These are phyloP conservation scores for Knufia petricola DNA, from an alignment of 2,329 filamentous ascomycete species.

Conservation along the genomic window DNA sequence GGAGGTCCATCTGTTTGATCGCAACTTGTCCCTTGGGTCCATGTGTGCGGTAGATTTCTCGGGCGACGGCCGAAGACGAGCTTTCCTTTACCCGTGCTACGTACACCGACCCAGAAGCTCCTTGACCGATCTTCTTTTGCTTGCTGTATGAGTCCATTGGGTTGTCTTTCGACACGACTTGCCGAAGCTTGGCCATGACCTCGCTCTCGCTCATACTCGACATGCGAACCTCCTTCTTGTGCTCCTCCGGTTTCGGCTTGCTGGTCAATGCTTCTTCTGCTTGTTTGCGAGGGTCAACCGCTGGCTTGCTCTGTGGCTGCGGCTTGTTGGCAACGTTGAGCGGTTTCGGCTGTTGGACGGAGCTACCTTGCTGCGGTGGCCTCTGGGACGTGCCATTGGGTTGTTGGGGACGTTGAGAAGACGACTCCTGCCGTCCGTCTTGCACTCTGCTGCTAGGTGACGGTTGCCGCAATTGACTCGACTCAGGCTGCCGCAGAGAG, in stretches of 20 bases:
- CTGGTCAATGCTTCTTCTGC: constrained; percentile 82
- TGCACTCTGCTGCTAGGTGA: constrained; percentile 29
- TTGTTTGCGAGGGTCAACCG: constrained; percentile 68
- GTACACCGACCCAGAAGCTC: constrained; percentile 94
- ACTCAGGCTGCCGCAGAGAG: constrained; percentile 29
- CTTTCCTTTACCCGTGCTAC: constrained; percentile 90
- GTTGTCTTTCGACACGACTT: constrained; percentile 91
- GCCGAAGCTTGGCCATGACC: constrained; percentile 90
- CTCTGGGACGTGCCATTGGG: constrained; percentile 38
- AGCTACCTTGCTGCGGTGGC: constrained; percentile 45
- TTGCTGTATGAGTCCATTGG: constrained; percentile 94
- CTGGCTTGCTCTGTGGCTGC: constrained; percentile 31
- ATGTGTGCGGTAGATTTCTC: constrained; percentile 67
- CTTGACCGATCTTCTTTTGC: constrained; percentile 99
- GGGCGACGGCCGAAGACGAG: constrained; percentile 69
- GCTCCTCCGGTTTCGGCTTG: constrained; percentile 61
- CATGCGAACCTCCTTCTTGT: constrained; percentile 92
- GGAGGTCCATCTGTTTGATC: constrained; percentile 99
- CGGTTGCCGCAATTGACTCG: constrained; percentile 27
- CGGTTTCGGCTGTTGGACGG: constrained; percentile 56
- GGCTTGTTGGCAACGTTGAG: constrained; percentile 67
- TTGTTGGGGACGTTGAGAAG: constrained; percentile 30
- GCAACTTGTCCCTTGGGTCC: constrained; percentile 81
- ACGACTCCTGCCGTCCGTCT: constrained; percentile 29
- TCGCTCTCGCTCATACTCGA: constrained; percentile 95